Conservation (phyloP, 306 rosid genomes). For the Neltuma alba region DNA sequence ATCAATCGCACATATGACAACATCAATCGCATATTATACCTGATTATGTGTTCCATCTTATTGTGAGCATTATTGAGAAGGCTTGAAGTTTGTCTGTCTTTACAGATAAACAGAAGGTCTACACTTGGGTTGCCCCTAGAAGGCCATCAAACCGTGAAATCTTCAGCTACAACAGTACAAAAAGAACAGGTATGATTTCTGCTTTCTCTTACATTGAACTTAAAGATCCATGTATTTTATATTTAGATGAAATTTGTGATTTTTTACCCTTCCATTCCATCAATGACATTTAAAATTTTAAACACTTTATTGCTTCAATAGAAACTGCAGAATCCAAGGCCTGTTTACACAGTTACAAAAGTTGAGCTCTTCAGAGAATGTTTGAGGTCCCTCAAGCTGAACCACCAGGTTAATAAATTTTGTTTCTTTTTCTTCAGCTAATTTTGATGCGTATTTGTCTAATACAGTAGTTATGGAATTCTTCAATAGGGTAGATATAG, state of each 20-base stretch:
- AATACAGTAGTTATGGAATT: not conserved
- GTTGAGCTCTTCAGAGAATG: constrained; percentile 58
- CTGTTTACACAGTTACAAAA: constrained; percentile 40
- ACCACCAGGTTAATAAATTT: constrained; percentile 50
- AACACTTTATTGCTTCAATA: constrained; percentile 7
- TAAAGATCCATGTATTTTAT: constrained; percentile 17
- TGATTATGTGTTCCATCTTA: not conserved
- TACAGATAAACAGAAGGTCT: constrained; percentile 63
- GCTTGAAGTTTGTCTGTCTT: constrained; percentile 20
- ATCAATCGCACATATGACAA: not conserved
- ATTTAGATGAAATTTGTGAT: not conserved
- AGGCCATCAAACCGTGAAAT: constrained; percentile 29
- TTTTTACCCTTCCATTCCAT: constrained; percentile 1
- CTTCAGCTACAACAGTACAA: constrained; percentile 14
- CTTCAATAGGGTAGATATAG: not conserved
- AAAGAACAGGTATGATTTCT: constrained; percentile 47
- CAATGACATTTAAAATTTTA: constrained; percentile 1
- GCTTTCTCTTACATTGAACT: not conserved
- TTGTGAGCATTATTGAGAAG: not conserved
- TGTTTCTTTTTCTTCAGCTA: not conserved
- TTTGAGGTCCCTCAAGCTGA: constrained; percentile 65
- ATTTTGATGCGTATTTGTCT: not conserved
- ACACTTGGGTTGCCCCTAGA: constrained; percentile 50
- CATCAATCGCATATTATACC: not conserved
- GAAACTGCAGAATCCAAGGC: constrained; percentile 45